phyloP scores from a whole-genome alignment of 108 stramenopile species.

The Fragilaria crotonensis region DNA sequence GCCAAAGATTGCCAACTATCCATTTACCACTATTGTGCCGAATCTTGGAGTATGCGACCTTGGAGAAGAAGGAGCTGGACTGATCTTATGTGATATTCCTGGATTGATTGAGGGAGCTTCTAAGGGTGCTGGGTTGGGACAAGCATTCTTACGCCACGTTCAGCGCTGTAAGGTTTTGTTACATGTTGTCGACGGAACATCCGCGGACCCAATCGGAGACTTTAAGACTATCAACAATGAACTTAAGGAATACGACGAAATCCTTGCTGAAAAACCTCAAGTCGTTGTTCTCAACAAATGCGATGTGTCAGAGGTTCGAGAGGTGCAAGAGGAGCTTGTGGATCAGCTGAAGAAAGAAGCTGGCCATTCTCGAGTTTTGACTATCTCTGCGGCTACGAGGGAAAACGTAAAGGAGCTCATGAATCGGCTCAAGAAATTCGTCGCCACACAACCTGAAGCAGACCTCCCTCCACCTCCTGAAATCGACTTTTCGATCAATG shows the following conservation, averaged over 20 bases:
- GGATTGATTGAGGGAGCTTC: constrained; percentile 89
- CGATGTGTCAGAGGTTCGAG: constrained; percentile 83
- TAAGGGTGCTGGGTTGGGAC: constrained; percentile 79
- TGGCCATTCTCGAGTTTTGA: constrained; percentile 73
- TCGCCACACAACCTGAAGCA: constrained; percentile 56
- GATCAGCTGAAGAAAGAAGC: constrained; percentile 60
- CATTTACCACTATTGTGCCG: constrained; percentile 96
- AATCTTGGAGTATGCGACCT: constrained; percentile 93
- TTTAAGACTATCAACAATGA: constrained; percentile 91
- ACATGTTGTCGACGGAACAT: constrained; percentile 93
- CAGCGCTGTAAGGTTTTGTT: constrained; percentile 88
- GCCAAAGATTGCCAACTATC: constrained; percentile 97
- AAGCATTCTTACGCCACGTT: constrained; percentile 86
- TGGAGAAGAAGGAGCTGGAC: constrained; percentile 69
- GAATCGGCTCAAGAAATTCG: constrained; percentile 85
- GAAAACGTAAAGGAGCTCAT: constrained; percentile 87
- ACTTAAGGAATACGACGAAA: constrained; percentile 73
- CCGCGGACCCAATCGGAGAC: constrained; percentile 88
- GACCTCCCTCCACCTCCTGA: constrained; percentile 74
- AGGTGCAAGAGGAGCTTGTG: constrained; percentile 58
- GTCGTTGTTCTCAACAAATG: constrained; percentile 95
- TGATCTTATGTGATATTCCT: constrained; percentile 91
- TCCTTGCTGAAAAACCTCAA: constrained; percentile 86
- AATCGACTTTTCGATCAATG: constrained; percentile 69
- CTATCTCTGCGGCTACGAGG: constrained; percentile 84